Evolutionary conservation across 1,139 yeast genomes (phyloP).

Genomic region (Pichia sp.): DNA sequence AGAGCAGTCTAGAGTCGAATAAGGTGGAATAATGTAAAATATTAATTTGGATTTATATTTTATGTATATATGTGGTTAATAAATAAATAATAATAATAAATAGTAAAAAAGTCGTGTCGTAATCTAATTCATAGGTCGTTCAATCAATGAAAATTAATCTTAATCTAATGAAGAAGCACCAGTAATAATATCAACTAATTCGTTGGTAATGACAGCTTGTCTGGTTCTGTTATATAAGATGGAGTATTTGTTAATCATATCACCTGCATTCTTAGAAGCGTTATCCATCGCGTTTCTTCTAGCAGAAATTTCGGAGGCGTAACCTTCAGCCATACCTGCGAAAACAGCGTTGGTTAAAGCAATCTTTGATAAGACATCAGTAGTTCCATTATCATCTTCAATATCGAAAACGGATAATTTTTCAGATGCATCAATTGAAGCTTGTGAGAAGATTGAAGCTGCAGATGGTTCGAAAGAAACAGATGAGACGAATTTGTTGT

Average conservation of each 20-base stretch:
- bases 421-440: conserved; percentile 77
- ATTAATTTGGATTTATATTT: too few relatives aligned
- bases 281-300: conserved; percentile 99
- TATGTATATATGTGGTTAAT: too few relatives aligned
- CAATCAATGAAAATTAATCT: conserved; percentile 5
- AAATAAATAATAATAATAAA: too few relatives aligned
- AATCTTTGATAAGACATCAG: conserved; percentile 66
- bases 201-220: conserved; percentile 99
- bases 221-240: conserved; percentile 99
- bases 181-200: conserved; percentile 97
- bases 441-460: conserved; percentile 60
- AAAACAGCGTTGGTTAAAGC: conserved; percentile 84
- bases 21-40: too few relatives aligned
- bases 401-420: conserved; percentile 77
- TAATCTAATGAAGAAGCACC: conserved; percentile 99
- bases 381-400: conserved; percentile 64
- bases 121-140: too few relatives aligned
- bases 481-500: conserved; percentile 82
- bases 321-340: conserved; percentile 95
- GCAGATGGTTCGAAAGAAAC: conserved; percentile 83
- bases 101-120: not conserved
- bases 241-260: conserved; percentile 92
- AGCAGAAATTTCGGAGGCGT: conserved; percentile 96
- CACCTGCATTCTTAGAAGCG: conserved; percentile 99
- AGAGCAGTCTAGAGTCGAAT: too few relatives aligned